Percentiles rank a stretch among this genome's conserved stretches.
Evolutionary conservation across 495 filamentous ascomycete genomes (phyloP).

Genomic region (Daldinia decipiens): DNA sequence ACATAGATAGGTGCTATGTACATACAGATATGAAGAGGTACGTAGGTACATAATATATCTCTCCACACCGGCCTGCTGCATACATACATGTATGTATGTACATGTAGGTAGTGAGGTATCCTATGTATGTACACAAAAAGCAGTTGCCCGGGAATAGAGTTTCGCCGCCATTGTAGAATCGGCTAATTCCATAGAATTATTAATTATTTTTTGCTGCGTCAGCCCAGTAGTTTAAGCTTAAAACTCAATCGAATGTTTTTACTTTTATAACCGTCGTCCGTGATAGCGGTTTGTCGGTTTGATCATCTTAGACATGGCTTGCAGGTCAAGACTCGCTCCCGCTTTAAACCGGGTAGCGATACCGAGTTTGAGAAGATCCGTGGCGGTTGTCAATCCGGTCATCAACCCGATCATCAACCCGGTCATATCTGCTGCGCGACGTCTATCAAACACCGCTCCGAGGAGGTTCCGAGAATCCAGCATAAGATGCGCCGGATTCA

Average conservation of each 20-base stretch:
- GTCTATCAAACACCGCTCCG: constrained; percentile 50
- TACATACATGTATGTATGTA: too few relatives aligned
- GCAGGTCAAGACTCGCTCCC: constrained; percentile 42
- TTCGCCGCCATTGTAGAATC: constrained; percentile 22
- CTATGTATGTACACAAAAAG: too few relatives aligned
- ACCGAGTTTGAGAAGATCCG: constrained; percentile 29
- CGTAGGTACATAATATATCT: not conserved
- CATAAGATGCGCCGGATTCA: constrained; percentile 72
- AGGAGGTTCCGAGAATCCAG: constrained; percentile 45
- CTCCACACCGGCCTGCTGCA: not conserved
- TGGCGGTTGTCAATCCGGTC: constrained; percentile 6
- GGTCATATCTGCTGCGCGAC: constrained; percentile 32
- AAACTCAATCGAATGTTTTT: constrained; percentile 5
- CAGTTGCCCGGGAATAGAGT: constrained; percentile 26
- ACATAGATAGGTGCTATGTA: too few relatives aligned
- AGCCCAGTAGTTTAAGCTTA: constrained; percentile 1
- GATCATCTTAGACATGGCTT: constrained; percentile 37
- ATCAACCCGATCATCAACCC: too few relatives aligned
- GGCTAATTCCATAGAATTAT: constrained; percentile 7
- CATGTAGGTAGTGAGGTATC: too few relatives aligned
- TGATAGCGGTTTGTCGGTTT: constrained; percentile 2
- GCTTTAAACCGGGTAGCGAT: constrained; percentile 38
- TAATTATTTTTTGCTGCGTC: constrained; percentile 5
- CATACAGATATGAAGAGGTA: too few relatives aligned
- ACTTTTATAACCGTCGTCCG: not conserved